These are phyloP conservation scores for Gynandropsis gynandra DNA, from an alignment of 345 rosid genomes.

Conservation along the genomic window DNA sequence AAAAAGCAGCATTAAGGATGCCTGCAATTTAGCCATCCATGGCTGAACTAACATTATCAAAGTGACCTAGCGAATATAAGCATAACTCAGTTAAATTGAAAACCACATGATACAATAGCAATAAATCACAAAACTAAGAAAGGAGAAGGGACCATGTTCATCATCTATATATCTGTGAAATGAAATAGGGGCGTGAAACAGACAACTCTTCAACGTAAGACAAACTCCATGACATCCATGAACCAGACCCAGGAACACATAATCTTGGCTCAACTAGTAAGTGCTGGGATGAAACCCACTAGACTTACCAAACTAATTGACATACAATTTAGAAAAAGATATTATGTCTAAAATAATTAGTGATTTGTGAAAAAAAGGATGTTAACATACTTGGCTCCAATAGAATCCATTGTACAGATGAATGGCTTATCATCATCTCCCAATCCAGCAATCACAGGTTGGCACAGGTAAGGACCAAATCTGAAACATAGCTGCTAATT, in stretches of 20 bases:
- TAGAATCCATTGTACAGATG: conserved; percentile 96
- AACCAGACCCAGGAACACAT: no score
- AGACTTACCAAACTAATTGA: neutral
- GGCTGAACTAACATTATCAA: neutral
- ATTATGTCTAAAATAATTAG: neutral
- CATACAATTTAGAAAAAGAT: neutral
- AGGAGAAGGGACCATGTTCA: neutral
- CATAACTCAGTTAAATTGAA: neutral
- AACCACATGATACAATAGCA: neutral
- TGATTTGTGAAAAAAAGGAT: conserved; percentile 14
- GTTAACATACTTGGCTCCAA: conserved; percentile 85
- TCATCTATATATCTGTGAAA: neutral
- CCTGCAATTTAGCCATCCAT: neutral
- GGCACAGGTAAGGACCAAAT: conserved; percentile 96
- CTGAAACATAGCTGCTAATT: conserved; percentile 30
- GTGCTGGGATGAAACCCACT: neutral
- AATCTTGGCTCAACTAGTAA: no score
- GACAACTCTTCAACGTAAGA: no score
- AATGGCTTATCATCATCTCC: conserved; percentile 92
- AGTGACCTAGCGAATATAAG: neutral
- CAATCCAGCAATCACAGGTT: conserved; percentile 94
- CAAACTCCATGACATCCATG: no score
- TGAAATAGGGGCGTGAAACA: no score
- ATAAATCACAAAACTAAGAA: neutral
- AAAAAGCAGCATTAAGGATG: conserved; percentile 1